Conservation (phyloP, 2,329 filamentous ascomycete species). For the Alternaria solani region DNA sequence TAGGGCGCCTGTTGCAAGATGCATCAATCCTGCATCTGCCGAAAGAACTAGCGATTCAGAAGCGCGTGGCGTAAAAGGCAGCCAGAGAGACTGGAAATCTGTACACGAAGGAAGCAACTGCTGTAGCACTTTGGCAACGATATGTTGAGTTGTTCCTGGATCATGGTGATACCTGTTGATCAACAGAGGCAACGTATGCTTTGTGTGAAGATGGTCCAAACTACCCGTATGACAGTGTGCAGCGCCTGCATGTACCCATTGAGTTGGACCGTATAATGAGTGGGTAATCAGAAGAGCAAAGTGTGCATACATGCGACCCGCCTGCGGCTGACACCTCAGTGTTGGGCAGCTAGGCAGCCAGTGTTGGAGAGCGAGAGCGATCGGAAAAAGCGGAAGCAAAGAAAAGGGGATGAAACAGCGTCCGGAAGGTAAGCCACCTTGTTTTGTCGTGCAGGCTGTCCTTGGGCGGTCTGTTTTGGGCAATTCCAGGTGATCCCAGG, state of each 20-base stretch:
- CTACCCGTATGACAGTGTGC: slow-evolving; percentile 14
- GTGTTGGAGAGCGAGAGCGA: slow-evolving; percentile 17
- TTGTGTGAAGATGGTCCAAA: slow-evolving; percentile 6
- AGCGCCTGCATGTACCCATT: slow-evolving; percentile 11
- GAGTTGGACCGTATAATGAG: slow-evolving; percentile 4
- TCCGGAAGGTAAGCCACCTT: slow-evolving; percentile 21
- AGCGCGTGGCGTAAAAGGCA: background rate
- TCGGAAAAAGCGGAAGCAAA: slow-evolving; percentile 28
- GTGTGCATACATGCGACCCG: slow-evolving; percentile 18
- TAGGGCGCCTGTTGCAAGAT: background rate
- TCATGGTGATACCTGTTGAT: slow-evolving; percentile 5
- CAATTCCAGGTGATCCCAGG: slow-evolving; percentile 25
- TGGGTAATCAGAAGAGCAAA: slow-evolving; percentile 11
- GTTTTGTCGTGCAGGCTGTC: slow-evolving; percentile 25
- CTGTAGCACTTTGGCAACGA: background rate
- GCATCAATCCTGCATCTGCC: background rate
- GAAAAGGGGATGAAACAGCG: slow-evolving; percentile 27
- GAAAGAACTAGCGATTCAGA: background rate
- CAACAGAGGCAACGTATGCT: background rate
- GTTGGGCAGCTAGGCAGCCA: slow-evolving; percentile 22
- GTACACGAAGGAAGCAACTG: background rate
- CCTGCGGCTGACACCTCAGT: slow-evolving; percentile 17
- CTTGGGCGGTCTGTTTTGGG: slow-evolving; percentile 26
- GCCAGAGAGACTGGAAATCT: background rate
- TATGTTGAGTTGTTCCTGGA: background rate